A percentile compares a stretch with the other conserved stretches of the same genome.
Conservation (phyloP, 768 basidiomycete species). For the Ramaria sp. region DNA sequence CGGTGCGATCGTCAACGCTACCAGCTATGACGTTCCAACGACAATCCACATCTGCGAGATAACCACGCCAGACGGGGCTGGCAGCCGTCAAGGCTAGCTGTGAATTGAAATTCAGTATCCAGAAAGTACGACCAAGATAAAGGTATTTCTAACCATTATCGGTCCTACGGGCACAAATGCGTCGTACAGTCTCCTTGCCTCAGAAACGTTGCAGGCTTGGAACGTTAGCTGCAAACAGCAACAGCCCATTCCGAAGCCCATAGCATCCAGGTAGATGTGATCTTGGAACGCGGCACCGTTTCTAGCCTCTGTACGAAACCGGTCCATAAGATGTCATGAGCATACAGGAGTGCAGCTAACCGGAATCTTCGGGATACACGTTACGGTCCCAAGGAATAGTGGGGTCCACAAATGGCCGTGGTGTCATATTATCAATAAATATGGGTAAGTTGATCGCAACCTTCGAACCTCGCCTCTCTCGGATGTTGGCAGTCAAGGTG, state of each 20-base stretch:
- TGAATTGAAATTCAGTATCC: not conserved
- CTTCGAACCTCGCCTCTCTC: constrained; percentile 81
- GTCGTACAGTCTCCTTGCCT: constrained; percentile 91
- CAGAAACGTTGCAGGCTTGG: constrained; percentile 88
- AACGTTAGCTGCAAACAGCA: constrained; percentile 97
- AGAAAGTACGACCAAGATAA: not conserved
- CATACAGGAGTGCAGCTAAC: constrained; percentile 29
- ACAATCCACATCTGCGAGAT: constrained; percentile 93
- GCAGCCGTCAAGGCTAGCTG: constrained; percentile 92
- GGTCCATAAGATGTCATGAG: constrained; percentile 7
- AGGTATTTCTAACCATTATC: constrained; percentile 58
- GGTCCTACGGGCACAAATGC: constrained; percentile 92
- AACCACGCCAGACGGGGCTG: constrained; percentile 90
- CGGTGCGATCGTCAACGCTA: constrained; percentile 95
- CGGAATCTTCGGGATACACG: constrained; percentile 76
- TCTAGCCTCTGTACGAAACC: constrained; percentile 57
- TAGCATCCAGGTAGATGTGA: constrained; percentile 97
- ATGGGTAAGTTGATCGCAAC: constrained; percentile 93
- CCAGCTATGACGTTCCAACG: constrained; percentile 98
- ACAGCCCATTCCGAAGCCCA: constrained; percentile 99
- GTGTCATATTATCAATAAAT: constrained; percentile 81
- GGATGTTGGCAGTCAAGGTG: constrained; percentile 95
- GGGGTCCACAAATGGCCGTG: constrained; percentile 83
- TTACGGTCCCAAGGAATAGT: constrained; percentile 82
- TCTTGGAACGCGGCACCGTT: constrained; percentile 78